Evolutionary conservation across 306 rosid genomes (phyloP).

Genomic region (Cucumis cinereus): DNA sequence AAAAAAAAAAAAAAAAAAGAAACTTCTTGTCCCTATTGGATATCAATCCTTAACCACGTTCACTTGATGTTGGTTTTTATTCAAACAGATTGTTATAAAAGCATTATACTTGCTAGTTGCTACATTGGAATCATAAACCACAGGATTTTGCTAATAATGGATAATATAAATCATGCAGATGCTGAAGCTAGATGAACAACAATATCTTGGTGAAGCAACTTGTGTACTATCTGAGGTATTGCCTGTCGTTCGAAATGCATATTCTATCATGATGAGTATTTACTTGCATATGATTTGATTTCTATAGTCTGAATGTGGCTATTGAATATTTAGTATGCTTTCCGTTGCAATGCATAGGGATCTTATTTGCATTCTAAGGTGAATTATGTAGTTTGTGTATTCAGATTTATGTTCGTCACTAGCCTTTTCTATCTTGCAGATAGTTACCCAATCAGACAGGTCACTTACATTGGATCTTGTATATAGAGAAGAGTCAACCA

Average conservation of each 20-base stretch:
- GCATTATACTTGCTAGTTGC: neutral
- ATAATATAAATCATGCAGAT: constrained; percentile 44
- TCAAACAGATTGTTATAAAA: neutral
- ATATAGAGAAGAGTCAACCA: constrained; percentile 37
- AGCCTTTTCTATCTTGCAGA: constrained; percentile 45
- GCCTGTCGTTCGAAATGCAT: constrained; percentile 10
- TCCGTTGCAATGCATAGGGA: neutral
- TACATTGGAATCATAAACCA: neutral
- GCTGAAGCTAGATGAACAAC: constrained; percentile 92
- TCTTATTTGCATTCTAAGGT: neutral
- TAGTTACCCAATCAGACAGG: constrained; percentile 55
- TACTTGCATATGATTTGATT: neutral
- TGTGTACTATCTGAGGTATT: constrained; percentile 80
- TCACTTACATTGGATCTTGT: constrained; percentile 56
- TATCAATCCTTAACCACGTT: neutral
- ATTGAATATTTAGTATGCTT: neutral
- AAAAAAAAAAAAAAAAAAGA: too few relatives aligned
- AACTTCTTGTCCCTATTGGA: neutral
- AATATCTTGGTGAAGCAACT: constrained; percentile 88
- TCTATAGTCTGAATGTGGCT: neutral
- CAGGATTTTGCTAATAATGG: neutral
- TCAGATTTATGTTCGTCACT: neutral
- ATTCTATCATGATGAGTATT: neutral
- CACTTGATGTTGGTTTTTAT: neutral
- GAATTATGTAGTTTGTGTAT: neutral